phyloP scores from a whole-genome alignment of 805 yeast genomes.

The Lachancea lanzarotensis region DNA sequence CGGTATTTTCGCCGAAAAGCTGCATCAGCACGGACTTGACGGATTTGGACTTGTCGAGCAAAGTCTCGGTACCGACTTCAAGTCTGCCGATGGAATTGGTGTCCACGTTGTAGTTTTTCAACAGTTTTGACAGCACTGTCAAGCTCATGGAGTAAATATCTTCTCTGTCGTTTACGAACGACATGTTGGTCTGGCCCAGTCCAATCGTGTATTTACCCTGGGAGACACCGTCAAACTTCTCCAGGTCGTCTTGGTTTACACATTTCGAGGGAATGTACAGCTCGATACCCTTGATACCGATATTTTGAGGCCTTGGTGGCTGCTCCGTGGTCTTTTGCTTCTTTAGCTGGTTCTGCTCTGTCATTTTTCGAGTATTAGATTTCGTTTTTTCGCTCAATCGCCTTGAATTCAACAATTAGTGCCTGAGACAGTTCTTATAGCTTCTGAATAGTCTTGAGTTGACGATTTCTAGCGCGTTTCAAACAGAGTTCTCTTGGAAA shows the following conservation, averaged over 20 bases:
- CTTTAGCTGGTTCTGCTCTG: constrained; percentile 21
- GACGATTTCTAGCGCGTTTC: no score
- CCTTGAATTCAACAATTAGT: not conserved
- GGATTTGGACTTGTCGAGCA: constrained; percentile 93
- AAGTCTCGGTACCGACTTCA: constrained; percentile 97
- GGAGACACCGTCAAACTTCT: constrained; percentile 76
- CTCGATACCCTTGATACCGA: constrained; percentile 96
- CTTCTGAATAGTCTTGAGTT: no score
- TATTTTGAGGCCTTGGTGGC: constrained; percentile 56
- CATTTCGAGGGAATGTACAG: constrained; percentile 75
- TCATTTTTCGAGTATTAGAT: constrained; percentile 13
- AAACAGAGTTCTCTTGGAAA: no score
- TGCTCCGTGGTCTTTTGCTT: constrained; percentile 26
- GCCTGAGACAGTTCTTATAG: not conserved
- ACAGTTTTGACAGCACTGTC: constrained; percentile 74
- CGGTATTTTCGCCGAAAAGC: constrained; percentile 79
- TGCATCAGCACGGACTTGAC: constrained; percentile 95
- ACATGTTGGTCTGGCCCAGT: constrained; percentile 96
- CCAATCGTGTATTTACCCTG: constrained; percentile 98
- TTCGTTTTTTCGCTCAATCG: not conserved
- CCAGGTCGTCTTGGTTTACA: constrained; percentile 86
- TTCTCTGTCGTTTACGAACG: constrained; percentile 94
- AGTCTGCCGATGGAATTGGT: constrained; percentile 79
- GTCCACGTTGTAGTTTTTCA: constrained; percentile 79
- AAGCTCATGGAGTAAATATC: constrained; percentile 92